Evolutionary conservation across 768 basidiomycete species (phyloP), one percentile per base, ranked within the genome.

Genomic region (Calocybe indica): DNA sequence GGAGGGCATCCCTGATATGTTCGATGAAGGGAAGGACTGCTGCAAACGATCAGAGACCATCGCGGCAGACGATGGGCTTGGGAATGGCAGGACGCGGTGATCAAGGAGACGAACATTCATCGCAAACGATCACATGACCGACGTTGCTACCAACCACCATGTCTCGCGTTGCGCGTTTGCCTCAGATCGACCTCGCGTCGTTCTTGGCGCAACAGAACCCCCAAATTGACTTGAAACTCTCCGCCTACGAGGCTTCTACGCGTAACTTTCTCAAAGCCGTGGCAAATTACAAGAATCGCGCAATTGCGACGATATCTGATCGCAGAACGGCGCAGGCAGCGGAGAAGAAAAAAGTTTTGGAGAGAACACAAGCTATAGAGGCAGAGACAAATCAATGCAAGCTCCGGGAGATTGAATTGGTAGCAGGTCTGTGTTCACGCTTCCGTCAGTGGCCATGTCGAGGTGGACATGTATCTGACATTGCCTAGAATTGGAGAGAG

Each of bases 361-460:
- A 92, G 42, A 80, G 78, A 59, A 78, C 67, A 7, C 74, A 80
- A 38, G 71, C 76, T 6, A 71, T 81, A 0, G 86, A 92, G 60
- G 57, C 69, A 0, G 85, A 91, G 63, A 92, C 78, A 1, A 82
- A 79, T 46, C 71, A 82, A 38, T 91, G 87, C 66, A 88, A 91
- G 55, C 60, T 87, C 44, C 76, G 73, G 56, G 92, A 93, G 64
- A 83, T 90, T 30, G 83, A 88, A 44, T 74, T 94, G 47, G 74
- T 90, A 2, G 76, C 79, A 47, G 78, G 91, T 92, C 68, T 15
- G 40, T 31, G 3, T 39, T 14, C 11, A 32, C 32, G 47, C 13
- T 15, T 29, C 12, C 14, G 9, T 6, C 40, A 40, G 9, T 40
- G 30, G 15, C 40, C 28, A 28, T 42, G 29, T 29, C 22, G 4